These are phyloP conservation scores for Trichopus zeylanicus DNA, from an alignment of 116 monocot species.

Conservation along the genomic window DNA sequence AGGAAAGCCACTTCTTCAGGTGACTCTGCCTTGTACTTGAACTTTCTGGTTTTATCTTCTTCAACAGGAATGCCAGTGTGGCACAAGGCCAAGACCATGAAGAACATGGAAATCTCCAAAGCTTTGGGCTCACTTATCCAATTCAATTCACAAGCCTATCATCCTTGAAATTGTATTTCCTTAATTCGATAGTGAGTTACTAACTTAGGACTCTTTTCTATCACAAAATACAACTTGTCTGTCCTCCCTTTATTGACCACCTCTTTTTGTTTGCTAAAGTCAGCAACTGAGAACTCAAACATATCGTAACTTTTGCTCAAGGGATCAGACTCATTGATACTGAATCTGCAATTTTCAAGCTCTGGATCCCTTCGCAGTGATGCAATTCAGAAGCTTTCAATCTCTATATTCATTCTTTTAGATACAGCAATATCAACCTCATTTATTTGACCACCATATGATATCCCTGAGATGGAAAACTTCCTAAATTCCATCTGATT, in stretches of 20 bases:
- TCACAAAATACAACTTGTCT: not conserved
- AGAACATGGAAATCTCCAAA: slow-evolving; percentile 7
- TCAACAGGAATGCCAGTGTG: slow-evolving; percentile 20
- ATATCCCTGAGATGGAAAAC: slow-evolving; percentile 18
- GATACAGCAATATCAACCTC: slow-evolving; percentile 20
- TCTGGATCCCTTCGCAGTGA: not conserved
- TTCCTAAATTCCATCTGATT: slow-evolving; percentile 28
- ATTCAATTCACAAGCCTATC: slow-evolving; percentile 14
- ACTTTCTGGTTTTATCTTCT: slow-evolving; percentile 6
- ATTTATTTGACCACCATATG: slow-evolving; percentile 18
- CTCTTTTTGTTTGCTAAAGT: not conserved
- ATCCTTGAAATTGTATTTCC: slow-evolving; percentile 19
- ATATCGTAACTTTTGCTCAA: not conserved
- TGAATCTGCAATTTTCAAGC: not conserved
- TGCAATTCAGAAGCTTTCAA: not conserved
- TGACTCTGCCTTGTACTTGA: slow-evolving; percentile 25
- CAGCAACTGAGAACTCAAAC: slow-evolving; percentile 4
- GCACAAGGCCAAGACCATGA: slow-evolving; percentile 18
- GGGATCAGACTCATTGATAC: not conserved
- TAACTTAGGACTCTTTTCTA: not conserved
- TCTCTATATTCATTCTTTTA: slow-evolving; percentile 13
- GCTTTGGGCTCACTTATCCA: slow-evolving; percentile 8
- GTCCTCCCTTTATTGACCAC: not conserved
- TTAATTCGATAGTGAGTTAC: not conserved
- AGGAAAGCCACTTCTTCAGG: slow-evolving; percentile 27